Percentiles rank a stretch among this genome's conserved stretches.
Evolutionary conservation across 1,139 yeast species (phyloP).

Genomic region (Debaryomyces sp.): DNA sequence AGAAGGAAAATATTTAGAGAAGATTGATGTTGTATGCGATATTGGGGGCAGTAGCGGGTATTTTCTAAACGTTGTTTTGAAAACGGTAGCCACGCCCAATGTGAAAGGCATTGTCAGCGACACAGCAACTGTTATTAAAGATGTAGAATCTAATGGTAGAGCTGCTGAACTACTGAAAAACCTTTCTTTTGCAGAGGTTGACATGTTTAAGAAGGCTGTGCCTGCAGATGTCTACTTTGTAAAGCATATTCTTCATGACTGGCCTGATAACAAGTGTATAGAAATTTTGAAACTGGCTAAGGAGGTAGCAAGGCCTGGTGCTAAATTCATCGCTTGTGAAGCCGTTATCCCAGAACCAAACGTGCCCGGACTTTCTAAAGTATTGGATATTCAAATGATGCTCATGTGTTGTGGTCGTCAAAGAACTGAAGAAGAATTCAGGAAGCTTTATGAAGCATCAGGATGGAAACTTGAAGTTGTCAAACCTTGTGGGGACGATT

Average conservation of each 20-base stretch:
- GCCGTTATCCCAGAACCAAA: neutral
- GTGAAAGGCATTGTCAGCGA: slow-evolving; percentile 1
- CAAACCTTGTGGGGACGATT: neutral
- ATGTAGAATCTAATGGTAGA: neutral
- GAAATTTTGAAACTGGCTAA: neutral
- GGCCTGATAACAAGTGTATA: slow-evolving; percentile 3
- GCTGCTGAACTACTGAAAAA: neutral
- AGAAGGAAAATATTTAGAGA: neutral
- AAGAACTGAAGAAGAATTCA: slow-evolving; percentile 3
- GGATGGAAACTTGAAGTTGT: slow-evolving; percentile 1
- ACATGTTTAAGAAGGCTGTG: slow-evolving; percentile 2
- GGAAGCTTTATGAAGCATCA: slow-evolving; percentile 1
- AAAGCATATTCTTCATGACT: slow-evolving; percentile 7
- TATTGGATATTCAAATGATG: slow-evolving; percentile 3
- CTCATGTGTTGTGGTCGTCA: slow-evolving; percentile 2
- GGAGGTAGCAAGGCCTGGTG: neutral
- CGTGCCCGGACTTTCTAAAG: neutral
- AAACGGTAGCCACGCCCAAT: neutral
- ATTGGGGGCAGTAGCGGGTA: slow-evolving; percentile 4
- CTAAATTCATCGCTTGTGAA: slow-evolving; percentile 2
- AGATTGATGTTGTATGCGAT: neutral
- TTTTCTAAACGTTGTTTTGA: neutral
- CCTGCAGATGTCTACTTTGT: neutral
- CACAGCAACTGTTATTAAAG: neutral
- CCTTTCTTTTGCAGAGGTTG: neutral